Base-by-base conservation (phyloP, 2,329 filamentous ascomycete genomes). In the Thelonectria blattea region DNA sequence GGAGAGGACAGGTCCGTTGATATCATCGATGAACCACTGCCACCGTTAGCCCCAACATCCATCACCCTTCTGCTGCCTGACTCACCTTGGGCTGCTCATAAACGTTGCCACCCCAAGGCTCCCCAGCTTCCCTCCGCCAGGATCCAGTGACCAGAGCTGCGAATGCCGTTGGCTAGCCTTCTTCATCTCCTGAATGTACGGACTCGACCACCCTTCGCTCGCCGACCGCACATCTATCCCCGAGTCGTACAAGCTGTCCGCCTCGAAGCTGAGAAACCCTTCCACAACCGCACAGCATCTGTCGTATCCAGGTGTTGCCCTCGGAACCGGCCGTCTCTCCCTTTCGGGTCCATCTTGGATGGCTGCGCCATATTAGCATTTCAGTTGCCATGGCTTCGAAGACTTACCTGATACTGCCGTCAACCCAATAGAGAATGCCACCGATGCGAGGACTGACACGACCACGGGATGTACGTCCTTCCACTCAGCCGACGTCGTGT, bases 361-460 rank as follows among this genome's bases (percentile, higher is more conserved):
- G 6, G 57, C 67, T 69, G 30, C 7, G 20, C n/a, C 12, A 17
- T 42, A 48, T 60, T n/a, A 62, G 54, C 45, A 20, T 5, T 39
- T 8, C 5, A 5, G 12, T 15, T 14, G 8, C 14, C 18, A 17
- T 14, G 24, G 30, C 27, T 30, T 20, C 14, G 11, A 24, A 15
- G 15, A 17, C 47, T 59, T 58, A 70, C 68, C 58, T 2, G 63
- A 62, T 27, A 66, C 48, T 5, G 59, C 53, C 9, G 63, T 51
- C 20, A 68, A 41, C 3, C 62, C 52, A 37, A 68, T 42, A 2
- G 67, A 65, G 39, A 69, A 69, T 4, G 66, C 68, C 14, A 69
- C 66, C 3, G 68, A 70, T 12, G 66, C 63, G 9, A 70, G 20
- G 1, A 68, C 37, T 3, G 66, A 22, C 15, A 63, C 59, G 10